Evolutionary conservation across 495 filamentous ascomycete species (phyloP).

Genomic region (Penicillium nucicola): DNA sequence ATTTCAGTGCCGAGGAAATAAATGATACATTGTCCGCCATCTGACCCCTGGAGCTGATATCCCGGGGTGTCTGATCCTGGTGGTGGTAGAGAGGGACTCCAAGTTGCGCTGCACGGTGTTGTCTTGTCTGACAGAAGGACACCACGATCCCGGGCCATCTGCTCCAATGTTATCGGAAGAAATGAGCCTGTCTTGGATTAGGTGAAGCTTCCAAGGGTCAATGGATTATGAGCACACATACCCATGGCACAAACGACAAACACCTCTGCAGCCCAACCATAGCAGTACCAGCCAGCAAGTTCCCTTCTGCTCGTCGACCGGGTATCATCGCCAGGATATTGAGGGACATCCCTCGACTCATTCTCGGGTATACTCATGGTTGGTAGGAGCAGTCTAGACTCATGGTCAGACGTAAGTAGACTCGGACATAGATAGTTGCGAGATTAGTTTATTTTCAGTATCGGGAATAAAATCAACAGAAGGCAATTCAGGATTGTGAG

Average conservation of each 20-base stretch:
- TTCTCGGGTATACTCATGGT: constrained; percentile 26
- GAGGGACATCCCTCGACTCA: constrained; percentile 20
- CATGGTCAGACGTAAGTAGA: not conserved
- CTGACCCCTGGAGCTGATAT: constrained; percentile 26
- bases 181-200: constrained; percentile 65
- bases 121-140: constrained; percentile 72
- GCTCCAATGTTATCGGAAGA: constrained; percentile 94
- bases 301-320: constrained; percentile 83
- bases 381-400: not conserved
- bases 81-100: constrained; percentile 31
- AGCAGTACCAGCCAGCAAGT: constrained; percentile 91
- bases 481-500: not conserved
- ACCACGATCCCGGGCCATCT: constrained; percentile 85
- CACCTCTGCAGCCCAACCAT: constrained; percentile 96
- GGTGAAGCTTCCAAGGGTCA: not conserved
- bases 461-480: not conserved
- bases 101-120: constrained; percentile 62
- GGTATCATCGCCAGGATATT: constrained; percentile 81
- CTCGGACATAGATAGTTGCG: not conserved
- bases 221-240: constrained; percentile 31
- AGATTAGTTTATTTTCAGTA: not conserved
- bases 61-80: constrained; percentile 7
- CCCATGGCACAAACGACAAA: constrained; percentile 90
- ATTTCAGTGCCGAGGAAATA: constrained; percentile 78
- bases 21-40: constrained; percentile 74